Conservation (phyloP, 352 stramenopile genomes). For the Phytophthora quininea region DNA sequence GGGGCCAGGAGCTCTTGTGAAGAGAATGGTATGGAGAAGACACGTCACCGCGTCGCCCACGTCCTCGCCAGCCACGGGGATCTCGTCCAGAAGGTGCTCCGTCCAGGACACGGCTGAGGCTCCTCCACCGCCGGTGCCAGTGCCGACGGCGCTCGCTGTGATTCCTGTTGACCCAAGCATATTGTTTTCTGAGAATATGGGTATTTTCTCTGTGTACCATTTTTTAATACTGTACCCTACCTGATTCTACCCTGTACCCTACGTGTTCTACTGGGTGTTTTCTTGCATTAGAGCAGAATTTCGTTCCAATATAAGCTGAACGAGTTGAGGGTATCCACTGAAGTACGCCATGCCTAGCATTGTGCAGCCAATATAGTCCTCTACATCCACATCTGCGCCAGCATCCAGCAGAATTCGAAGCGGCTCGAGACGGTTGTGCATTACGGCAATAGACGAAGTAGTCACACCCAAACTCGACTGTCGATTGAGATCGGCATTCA, state of each 20-base stretch:
- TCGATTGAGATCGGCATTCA: slow-evolving; percentile 2
- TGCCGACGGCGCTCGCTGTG: slow-evolving; percentile 13
- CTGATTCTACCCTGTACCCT: too few species aligned
- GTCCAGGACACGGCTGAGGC: slow-evolving; percentile 39
- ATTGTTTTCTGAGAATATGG: not conserved
- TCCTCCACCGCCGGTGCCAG: slow-evolving; percentile 1
- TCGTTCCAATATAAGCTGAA: not conserved
- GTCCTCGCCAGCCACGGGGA: slow-evolving; percentile 60
- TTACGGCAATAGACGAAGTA: not conserved
- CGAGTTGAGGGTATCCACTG: not conserved
- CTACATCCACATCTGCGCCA: slow-evolving; percentile 1
- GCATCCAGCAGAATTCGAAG: slow-evolving; percentile 7
- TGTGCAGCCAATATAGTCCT: slow-evolving; percentile 2
- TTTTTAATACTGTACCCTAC: not conserved
- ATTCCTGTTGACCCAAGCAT: slow-evolving; percentile 17
- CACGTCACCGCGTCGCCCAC: slow-evolving; percentile 70
- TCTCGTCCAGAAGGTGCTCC: slow-evolving; percentile 71
- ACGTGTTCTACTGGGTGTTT: not conserved
- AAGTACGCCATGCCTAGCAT: slow-evolving; percentile 1
- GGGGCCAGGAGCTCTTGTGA: slow-evolving; percentile 73
- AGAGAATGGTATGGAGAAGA: slow-evolving; percentile 83
- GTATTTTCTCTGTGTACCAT: not conserved
- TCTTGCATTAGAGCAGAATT: not conserved
- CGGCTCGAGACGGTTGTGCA: slow-evolving; percentile 7
- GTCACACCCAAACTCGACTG: not conserved